These are phyloP conservation scores for Gilbertella persicaria DNA, from an alignment of 371 early-diverging fungal species.

Conservation along the genomic window DNA sequence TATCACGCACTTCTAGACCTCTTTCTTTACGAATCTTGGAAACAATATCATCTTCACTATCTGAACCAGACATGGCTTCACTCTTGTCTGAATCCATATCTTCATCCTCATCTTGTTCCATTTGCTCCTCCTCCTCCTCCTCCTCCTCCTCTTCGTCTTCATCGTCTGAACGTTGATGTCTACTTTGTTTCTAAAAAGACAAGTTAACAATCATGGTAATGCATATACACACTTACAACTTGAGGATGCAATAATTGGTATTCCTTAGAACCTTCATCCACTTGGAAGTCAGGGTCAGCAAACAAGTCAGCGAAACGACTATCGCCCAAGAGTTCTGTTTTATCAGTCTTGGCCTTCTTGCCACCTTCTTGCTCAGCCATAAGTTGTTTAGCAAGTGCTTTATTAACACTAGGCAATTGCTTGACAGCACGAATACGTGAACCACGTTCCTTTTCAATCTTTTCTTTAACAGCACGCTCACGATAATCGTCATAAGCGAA, in stretches of 20 bases:
- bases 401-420: constrained; percentile 91
- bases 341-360: constrained; percentile 48
- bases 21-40: constrained; percentile 50
- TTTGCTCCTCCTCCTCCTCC: constrained; percentile 43
- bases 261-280: constrained; percentile 86
- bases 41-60: constrained; percentile 50
- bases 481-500: constrained; percentile 95
- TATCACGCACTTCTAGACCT: constrained; percentile 41
- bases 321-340: constrained; percentile 69
- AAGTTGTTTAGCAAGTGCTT: constrained; percentile 77
- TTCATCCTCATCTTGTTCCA: constrained; percentile 37
- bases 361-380: constrained; percentile 52
- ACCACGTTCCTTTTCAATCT: constrained; percentile 84
- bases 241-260: constrained; percentile 85
- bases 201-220: background rate
- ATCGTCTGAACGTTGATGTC: constrained; percentile 23
- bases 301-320: constrained; percentile 89
- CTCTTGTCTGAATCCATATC: constrained; percentile 50
- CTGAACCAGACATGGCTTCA: constrained; percentile 42
- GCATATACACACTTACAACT: constrained; percentile 24
- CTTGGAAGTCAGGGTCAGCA: constrained; percentile 90
- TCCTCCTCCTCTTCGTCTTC: constrained; percentile 41
- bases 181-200: constrained; percentile 25
- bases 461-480: constrained; percentile 73
- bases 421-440: constrained; percentile 88